These are phyloP conservation scores for Tylopilus balloui DNA, from an alignment of 768 basidiomycete species.

Conservation along the genomic window DNA sequence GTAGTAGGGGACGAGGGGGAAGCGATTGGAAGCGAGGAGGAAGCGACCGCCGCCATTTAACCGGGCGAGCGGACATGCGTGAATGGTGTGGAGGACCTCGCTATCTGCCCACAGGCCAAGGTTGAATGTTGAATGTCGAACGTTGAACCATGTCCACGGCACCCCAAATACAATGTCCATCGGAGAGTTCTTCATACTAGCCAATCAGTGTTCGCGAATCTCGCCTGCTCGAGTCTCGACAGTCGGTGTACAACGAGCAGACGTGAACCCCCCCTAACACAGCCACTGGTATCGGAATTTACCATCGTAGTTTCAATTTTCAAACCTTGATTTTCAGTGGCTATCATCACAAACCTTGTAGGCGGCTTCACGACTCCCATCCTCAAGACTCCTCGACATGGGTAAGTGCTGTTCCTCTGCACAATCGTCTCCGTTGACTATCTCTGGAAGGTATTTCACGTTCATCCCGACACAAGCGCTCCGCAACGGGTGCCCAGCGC, in stretches of 20 bases:
- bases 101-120: too few species aligned
- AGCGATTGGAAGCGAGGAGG: slow-evolving; percentile 25
- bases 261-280: too few species aligned
- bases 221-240: too few species aligned
- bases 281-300: slow-evolving; percentile 22
- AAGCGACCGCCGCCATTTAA: slow-evolving; percentile 22
- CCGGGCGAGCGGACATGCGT: slow-evolving; percentile 17
- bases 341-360: slow-evolving; percentile 53
- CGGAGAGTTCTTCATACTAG: too few species aligned
- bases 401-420: slow-evolving; percentile 48
- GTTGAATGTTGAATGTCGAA: too few species aligned
- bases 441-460: slow-evolving; percentile 82
- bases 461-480: slow-evolving; percentile 95
- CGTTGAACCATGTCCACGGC: too few species aligned
- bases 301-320: slow-evolving; percentile 28
- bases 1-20: slow-evolving; percentile 10
- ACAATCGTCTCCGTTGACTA: slow-evolving; percentile 6
- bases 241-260: too few species aligned
- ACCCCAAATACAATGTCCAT: too few species aligned
- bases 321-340: slow-evolving; percentile 37
- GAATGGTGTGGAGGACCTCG: slow-evolving; percentile 16
- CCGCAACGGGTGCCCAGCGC: slow-evolving; percentile 86
- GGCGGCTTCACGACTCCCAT: slow-evolving; percentile 37
- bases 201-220: too few species aligned
- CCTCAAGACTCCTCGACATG: slow-evolving; percentile 75